Evolutionary conservation across 2,329 filamentous ascomycete species (phyloP), one percentile per base, ranked within the genome.

Genomic region (Xylariaceae sp.): DNA sequence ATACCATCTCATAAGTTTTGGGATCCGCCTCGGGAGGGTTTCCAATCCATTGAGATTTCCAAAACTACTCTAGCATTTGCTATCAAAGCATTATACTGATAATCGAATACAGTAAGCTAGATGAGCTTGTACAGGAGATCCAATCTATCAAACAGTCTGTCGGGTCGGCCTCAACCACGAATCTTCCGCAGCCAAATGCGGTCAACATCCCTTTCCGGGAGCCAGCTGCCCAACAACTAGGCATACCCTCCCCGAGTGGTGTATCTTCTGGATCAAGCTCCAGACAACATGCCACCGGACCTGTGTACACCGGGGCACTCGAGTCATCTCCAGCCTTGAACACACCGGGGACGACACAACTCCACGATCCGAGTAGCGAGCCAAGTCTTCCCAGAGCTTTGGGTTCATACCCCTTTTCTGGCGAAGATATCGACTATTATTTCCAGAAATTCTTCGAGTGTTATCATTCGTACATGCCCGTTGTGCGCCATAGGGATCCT

Each of bases 381-480:
- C 57, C 73, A 54, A 61, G 67, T 66, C 54, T 73, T 47, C 70
- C 81, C 1, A 74, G 82, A 44, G 74, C 79, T 4, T 65, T 85
- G 9, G 78, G 76, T 2, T 78, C 77, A 3, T 75, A 77, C 7
- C 74, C 80, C 1, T 77, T 85, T 44, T 75, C 81, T 0, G 79
- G 80, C 0, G 78, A 81, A 37, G 82, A 85, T 39, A 79, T 85
- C 50, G 78, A 82, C 52, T 82, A 77, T 65, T 85, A 85, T 61
- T 85, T 84, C 67, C 75, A 80, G 56, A 81, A 79, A 77, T 84
- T 80, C 63, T 78, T 85, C 58, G 76, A 81, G 56, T 75, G 74
- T 55, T 84, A 79, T 45, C 82, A 85, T 53, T 77, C 76, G 2
- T 82, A 81, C 61, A 75, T 84, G 43, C 82, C 82, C 14, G 74